Evolutionary conservation across 495 filamentous ascomycete species (phyloP).

Genomic region (Hypoxylon intermedium): DNA sequence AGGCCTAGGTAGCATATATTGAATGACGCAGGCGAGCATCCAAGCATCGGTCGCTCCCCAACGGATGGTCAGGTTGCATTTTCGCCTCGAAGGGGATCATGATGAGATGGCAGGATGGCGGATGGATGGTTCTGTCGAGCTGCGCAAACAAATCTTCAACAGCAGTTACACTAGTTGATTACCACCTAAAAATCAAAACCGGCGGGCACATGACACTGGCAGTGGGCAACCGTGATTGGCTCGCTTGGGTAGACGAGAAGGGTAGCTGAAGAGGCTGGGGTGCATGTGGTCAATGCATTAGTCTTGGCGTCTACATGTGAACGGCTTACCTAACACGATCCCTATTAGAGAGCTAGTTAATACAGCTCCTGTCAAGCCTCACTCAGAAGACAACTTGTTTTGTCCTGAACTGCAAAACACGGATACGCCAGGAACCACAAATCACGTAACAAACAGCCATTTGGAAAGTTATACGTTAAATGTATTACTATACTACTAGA

Average conservation of each 20-base stretch:
- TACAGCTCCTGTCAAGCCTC: too few species aligned
- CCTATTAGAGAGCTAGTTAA: too few species aligned
- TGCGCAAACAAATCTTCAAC: conserved; percentile 21
- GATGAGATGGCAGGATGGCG: background rate
- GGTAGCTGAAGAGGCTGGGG: background rate
- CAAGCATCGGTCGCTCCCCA: background rate
- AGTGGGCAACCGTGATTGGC: conserved; percentile 6
- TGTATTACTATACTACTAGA: too few species aligned
- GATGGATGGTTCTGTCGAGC: conserved; percentile 13
- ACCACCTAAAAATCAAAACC: conserved; percentile 27
- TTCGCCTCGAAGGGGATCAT: conserved; percentile 1
- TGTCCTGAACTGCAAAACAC: too few species aligned
- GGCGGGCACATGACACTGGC: conserved; percentile 23
- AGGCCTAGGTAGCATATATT: conserved; percentile 1
- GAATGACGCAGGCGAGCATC: background rate
- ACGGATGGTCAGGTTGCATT: conserved; percentile 13
- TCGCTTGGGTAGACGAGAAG: conserved; percentile 27
- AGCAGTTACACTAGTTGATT: too few species aligned
- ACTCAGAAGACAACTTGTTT: too few species aligned
- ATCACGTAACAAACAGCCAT: too few species aligned
- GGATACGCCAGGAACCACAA: too few species aligned
- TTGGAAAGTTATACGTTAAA: background rate
- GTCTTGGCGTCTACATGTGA: too few species aligned
- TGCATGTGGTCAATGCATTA: background rate
- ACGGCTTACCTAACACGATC: too few species aligned